Evolutionary conservation across 2,329 filamentous ascomycete genomes (phyloP).

Genomic region (Diaporthe destruens): DNA sequence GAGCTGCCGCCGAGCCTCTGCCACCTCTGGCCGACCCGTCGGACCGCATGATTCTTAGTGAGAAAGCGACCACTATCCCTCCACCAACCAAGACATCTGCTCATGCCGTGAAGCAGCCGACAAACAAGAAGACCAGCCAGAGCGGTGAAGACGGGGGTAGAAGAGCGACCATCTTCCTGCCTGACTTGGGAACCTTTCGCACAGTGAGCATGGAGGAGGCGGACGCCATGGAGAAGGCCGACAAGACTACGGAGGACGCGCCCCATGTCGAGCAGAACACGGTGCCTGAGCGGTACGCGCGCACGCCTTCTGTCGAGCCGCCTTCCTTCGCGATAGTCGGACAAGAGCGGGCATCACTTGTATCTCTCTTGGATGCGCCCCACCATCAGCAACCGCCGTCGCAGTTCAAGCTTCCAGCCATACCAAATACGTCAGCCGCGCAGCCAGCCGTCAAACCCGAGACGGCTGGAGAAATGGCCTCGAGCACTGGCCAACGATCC

Average conservation of each 20-base stretch:
- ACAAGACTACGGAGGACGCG: slow-evolving; percentile 41
- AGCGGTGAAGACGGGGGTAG: slow-evolving; percentile 43
- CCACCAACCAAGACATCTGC: slow-evolving; percentile 49
- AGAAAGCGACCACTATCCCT: slow-evolving; percentile 46
- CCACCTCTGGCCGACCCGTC: slow-evolving; percentile 56
- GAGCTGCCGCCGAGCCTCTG: slow-evolving; percentile 45
- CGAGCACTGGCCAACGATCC: slow-evolving; percentile 35
- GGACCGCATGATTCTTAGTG: slow-evolving; percentile 58
- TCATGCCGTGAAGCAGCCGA: slow-evolving; percentile 48
- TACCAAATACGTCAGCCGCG: slow-evolving; percentile 57
- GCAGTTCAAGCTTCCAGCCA: slow-evolving; percentile 57
- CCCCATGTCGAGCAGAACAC: neutral
- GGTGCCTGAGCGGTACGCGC: slow-evolving; percentile 57
- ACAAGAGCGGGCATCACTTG: slow-evolving; percentile 68
- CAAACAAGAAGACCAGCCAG: slow-evolving; percentile 52
- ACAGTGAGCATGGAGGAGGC: slow-evolving; percentile 69
- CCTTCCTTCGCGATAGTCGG: slow-evolving; percentile 68
- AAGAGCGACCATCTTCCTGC: slow-evolving; percentile 64
- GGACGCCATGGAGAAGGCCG: slow-evolving; percentile 55
- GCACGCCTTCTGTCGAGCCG: slow-evolving; percentile 73
- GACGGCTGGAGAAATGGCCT: slow-evolving; percentile 39
- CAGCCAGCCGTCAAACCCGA: slow-evolving; percentile 43
- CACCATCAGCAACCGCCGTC: slow-evolving; percentile 55
- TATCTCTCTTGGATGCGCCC: slow-evolving; percentile 72
- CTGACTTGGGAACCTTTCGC: slow-evolving; percentile 73